Conservation (phyloP, 169 alveolate species). For the Babesia divergens region DNA sequence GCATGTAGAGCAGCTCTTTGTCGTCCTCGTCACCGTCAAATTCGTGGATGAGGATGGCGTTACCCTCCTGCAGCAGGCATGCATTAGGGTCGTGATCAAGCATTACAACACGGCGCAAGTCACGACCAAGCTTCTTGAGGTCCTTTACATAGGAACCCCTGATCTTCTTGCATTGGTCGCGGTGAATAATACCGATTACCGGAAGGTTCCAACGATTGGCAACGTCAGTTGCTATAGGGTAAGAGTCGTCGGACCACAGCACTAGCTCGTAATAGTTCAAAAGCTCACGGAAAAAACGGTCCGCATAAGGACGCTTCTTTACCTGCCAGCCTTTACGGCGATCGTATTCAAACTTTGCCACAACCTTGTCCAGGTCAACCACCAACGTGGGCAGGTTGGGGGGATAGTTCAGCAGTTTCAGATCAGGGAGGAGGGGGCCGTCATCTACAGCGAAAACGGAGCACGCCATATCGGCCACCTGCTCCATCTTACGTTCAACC, state of each 20-base stretch:
- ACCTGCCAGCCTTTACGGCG: slow-evolving; percentile 86
- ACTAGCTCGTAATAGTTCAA: slow-evolving; percentile 89
- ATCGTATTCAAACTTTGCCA: slow-evolving; percentile 83
- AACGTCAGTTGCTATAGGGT: slow-evolving; percentile 86
- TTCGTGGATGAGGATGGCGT: slow-evolving; percentile 75
- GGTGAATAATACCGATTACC: slow-evolving; percentile 83
- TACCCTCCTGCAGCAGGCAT: slow-evolving; percentile 78
- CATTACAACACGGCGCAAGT: slow-evolving; percentile 78
- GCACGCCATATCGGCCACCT: slow-evolving; percentile 38
- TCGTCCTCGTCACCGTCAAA: slow-evolving; percentile 83
- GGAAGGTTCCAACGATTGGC: slow-evolving; percentile 87
- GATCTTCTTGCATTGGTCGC: slow-evolving; percentile 80
- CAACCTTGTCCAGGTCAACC: slow-evolving; percentile 82
- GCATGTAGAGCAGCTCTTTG: slow-evolving; percentile 72
- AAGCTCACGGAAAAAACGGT: slow-evolving; percentile 81
- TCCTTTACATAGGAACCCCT: slow-evolving; percentile 77
- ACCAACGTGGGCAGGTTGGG: slow-evolving; percentile 88
- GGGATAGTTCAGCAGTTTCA: slow-evolving; percentile 83
- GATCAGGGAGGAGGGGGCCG: slow-evolving; percentile 86
- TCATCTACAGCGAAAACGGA: slow-evolving; percentile 64
- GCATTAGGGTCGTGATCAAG: slow-evolving; percentile 82
- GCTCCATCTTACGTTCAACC: slow-evolving; percentile 25
- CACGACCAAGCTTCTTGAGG: slow-evolving; percentile 82
- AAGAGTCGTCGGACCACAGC: slow-evolving; percentile 89
- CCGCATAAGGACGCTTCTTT: slow-evolving; percentile 90